Evolutionary conservation across 2,329 filamentous ascomycete genomes (phyloP).

Genomic region (Chrysosphaeria jannelii): DNA sequence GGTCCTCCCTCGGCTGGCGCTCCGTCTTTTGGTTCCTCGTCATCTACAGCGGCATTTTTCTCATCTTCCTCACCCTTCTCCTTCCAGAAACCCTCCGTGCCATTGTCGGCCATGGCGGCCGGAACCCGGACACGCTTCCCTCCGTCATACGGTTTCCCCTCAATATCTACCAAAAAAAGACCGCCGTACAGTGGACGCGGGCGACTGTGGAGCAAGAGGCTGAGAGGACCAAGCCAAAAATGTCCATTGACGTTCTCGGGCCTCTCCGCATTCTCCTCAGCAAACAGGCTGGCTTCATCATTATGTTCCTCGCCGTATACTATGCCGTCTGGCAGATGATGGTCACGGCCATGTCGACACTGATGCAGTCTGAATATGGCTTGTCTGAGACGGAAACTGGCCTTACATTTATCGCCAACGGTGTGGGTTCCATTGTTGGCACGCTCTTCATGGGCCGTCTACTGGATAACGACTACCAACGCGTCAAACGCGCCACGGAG

Average conservation of each 20-base stretch:
- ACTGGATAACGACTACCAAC: constrained; percentile 36
- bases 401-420: constrained; percentile 22
- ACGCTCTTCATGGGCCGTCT: constrained; percentile 23
- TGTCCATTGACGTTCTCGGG: constrained; percentile 22
- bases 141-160: constrained; percentile 21
- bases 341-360: constrained; percentile 19
- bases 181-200: neutral
- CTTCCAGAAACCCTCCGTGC: constrained; percentile 27
- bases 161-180: constrained; percentile 9
- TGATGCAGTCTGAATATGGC: constrained; percentile 16
- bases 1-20: constrained; percentile 29
- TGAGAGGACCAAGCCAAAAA: too few relatives aligned
- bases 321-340: constrained; percentile 25
- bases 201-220: too few relatives aligned
- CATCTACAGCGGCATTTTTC: constrained; percentile 19
- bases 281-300: constrained; percentile 22
- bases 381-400: constrained; percentile 19
- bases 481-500: constrained; percentile 11
- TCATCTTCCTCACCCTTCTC: constrained; percentile 21
- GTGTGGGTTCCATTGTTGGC: constrained; percentile 16
- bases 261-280: constrained; percentile 21
- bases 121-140: constrained; percentile 24
- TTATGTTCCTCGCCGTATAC: constrained; percentile 20
- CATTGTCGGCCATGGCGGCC: constrained; percentile 29
- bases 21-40: constrained; percentile 38